Base-by-base conservation (phyloP, 352 stramenopile species). In the Globisporangium polare region DNA sequence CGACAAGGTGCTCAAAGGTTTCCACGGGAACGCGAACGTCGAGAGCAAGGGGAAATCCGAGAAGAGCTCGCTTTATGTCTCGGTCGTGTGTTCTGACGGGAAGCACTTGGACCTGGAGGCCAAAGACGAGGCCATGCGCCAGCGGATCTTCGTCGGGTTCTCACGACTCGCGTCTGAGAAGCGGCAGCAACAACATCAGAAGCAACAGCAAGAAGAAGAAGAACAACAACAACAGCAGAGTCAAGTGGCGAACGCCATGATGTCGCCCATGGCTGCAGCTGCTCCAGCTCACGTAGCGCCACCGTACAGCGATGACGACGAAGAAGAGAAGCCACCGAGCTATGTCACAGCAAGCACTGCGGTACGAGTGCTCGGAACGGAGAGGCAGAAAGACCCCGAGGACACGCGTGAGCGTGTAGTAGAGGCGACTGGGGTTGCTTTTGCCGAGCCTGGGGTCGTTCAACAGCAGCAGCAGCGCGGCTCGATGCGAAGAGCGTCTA, bases 121-220 rank as follows among this genome's bases (percentile, higher is more conserved):
- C 1, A 83, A 78, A 20, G 73, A 82, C 42, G 74, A 81, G 33
- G 52, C 62, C 6, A 69, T 66, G 60, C 71, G 74, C 1, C 69
- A 88, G 51, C 74, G 76, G 0, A 47, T 91, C 8, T 79, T 71
- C 50, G 33, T 83, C 0, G 80, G 82, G 0, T 91, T 91, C 42
- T 78, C 69, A 0, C 67, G 69, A 1, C 72, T 88, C 22, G 69
- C 69, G 17, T 42, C 63, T n/a, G 80, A 89, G 29, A 83, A 85
- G 26, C 47, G 57, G 3, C 60, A 77, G 10, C 58, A 77, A 3
- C 37, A 58, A 37, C 46, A 60, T 17, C 51, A 62, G 9, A 24
- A 59, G 39, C 50, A 41, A n/a, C 31, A 57, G 9, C 51, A 46
- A 15, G 8, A 39, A 39, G 33, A 31, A 35, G 35, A n/a, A n/a